These are phyloP conservation scores for Argentina anserina DNA, from an alignment of 306 rosid genomes.

Conservation along the genomic window DNA sequence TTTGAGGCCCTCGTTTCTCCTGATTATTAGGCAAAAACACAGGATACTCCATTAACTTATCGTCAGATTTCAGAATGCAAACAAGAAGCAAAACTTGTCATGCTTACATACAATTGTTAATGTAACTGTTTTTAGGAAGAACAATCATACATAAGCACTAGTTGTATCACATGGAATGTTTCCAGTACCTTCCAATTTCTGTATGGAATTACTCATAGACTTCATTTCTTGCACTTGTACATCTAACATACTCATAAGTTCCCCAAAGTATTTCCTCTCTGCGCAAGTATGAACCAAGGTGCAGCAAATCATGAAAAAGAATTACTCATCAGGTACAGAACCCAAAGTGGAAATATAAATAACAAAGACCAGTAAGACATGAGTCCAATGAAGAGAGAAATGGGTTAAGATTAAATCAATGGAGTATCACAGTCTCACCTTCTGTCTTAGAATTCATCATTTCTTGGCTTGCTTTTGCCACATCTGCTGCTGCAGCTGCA, in stretches of 20 bases:
- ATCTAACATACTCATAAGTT: slow-evolving; percentile 55
- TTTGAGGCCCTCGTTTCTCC: slow-evolving; percentile 38
- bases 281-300: slow-evolving; percentile 30
- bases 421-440: slow-evolving; percentile 43
- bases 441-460: slow-evolving; percentile 69
- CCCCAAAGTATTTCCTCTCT: slow-evolving; percentile 62
- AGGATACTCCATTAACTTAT: slow-evolving; percentile 16
- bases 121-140: not conserved
- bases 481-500: slow-evolving; percentile 93
- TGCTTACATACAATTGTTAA: not conserved
- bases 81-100: not conserved
- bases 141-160: not conserved
- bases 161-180: slow-evolving; percentile 24
- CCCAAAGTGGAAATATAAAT: not conserved
- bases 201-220: slow-evolving; percentile 70
- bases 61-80: not conserved
- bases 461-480: slow-evolving; percentile 81
- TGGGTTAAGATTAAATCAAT: not conserved
- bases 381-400: slow-evolving; percentile 18
- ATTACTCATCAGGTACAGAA: not conserved
- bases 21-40: slow-evolving; percentile 27
- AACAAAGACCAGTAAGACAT: slow-evolving; percentile 1
- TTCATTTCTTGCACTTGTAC: slow-evolving; percentile 88
- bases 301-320: slow-evolving; percentile 17
- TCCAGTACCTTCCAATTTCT: slow-evolving; percentile 75